A percentile compares a stretch with the other conserved stretches of the same genome.
Evolutionary conservation across 495 filamentous ascomycete genomes (phyloP).

Genomic region (Aspergillus ostianus): DNA sequence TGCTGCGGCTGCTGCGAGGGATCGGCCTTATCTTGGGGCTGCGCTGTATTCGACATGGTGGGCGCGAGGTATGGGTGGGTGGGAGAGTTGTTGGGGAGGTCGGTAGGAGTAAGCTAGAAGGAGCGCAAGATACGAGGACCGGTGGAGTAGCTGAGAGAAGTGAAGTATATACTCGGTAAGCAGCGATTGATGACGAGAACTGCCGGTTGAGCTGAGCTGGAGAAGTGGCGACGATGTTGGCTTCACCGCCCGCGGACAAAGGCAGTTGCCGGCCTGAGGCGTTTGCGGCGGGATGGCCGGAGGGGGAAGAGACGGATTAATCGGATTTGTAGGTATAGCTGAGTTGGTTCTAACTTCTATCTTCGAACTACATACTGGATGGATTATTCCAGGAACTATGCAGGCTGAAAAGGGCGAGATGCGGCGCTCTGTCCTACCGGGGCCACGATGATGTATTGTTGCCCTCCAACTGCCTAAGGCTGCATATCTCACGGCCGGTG

Average conservation of each 20-base stretch:
- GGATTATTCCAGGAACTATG: too few relatives aligned
- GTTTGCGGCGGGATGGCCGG: too few relatives aligned
- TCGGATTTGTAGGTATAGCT: too few relatives aligned
- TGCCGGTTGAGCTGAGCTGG: background rate
- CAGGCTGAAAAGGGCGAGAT: too few relatives aligned
- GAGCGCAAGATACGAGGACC: background rate
- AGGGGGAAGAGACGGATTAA: too few relatives aligned
- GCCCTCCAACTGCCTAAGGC: background rate
- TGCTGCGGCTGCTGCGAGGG: slow-evolving; percentile 45
- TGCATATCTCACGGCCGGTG: background rate
- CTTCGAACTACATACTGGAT: too few relatives aligned
- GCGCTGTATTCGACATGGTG: slow-evolving; percentile 45
- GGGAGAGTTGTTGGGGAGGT: slow-evolving; percentile 9
- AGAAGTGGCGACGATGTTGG: background rate
- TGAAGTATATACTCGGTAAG: too few relatives aligned
- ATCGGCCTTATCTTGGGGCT: slow-evolving; percentile 37
- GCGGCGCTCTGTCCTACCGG: too few relatives aligned
- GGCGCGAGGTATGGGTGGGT: slow-evolving; percentile 3
- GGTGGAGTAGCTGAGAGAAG: background rate
- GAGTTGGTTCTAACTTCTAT: too few relatives aligned
- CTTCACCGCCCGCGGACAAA: background rate
- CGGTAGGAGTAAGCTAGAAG: background rate
- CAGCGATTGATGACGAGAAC: background rate
- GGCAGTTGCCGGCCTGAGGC: background rate
- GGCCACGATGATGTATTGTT: background rate